These are phyloP conservation scores for Starmerella sp. DNA, from an alignment of 805 yeast genomes.

Conservation along the genomic window DNA sequence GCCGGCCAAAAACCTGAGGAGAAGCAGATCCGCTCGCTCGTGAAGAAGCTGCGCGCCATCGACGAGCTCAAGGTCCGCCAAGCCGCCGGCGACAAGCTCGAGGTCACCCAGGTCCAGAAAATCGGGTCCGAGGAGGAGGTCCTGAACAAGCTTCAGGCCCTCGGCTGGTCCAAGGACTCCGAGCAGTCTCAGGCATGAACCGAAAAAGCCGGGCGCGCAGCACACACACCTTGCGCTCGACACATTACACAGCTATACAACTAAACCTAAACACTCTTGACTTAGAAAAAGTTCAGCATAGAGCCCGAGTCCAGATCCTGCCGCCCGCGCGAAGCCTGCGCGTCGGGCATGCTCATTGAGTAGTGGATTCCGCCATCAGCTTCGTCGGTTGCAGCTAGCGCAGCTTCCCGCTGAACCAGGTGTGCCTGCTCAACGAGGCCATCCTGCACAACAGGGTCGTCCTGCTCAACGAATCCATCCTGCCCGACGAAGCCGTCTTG, in stretches of 20 bases:
- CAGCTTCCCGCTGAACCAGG: no score
- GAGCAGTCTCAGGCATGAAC: background rate
- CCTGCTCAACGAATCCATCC: no score
- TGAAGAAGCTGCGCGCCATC: conserved; percentile 92
- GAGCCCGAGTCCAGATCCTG: background rate
- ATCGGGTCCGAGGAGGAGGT: conserved; percentile 78
- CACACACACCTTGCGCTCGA: background rate
- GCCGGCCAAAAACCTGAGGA: conserved; percentile 50
- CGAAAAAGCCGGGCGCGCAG: background rate
- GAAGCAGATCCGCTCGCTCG: conserved; percentile 77
- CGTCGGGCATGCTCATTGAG: no score
- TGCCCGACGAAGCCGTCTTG: no score
- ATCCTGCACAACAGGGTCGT: no score
- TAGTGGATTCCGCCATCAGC: no score
- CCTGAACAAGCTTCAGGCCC: conserved; percentile 54
- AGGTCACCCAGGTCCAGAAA: conserved; percentile 85
- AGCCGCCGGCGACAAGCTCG: conserved; percentile 71
- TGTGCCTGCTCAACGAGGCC: no score
- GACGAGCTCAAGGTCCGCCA: conserved; percentile 79
- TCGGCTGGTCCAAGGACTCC: conserved; percentile 50
- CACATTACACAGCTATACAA: background rate
- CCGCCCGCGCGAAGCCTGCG: no score
- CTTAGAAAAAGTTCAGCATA: background rate
- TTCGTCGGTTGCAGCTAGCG: no score
- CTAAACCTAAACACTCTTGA: background rate